A percentile compares a stretch with the other conserved stretches of the same genome.
These are phyloP conservation scores for Cordyceps cateniannulata DNA, from an alignment of 2,329 filamentous ascomycete genomes.

Conservation along the genomic window DNA sequence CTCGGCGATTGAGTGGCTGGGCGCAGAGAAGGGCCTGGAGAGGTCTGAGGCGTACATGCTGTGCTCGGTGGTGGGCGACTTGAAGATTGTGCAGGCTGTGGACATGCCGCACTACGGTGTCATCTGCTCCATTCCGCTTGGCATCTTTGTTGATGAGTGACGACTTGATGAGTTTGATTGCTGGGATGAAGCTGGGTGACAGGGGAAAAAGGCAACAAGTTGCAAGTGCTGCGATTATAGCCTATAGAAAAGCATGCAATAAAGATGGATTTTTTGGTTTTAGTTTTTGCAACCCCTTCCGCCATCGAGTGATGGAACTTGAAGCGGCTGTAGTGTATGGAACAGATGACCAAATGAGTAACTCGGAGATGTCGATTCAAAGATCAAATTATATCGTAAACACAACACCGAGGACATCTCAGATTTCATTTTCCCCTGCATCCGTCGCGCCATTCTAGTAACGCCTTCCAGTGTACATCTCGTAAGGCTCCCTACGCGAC, in stretches of 20 bases:
- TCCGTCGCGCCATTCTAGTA: neutral
- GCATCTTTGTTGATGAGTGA: constrained; percentile 32
- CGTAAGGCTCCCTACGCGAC: neutral
- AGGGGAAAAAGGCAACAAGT: neutral
- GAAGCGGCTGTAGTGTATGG: no score
- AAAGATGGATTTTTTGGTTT: no score
- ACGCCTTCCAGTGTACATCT: neutral
- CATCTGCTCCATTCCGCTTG: constrained; percentile 41
- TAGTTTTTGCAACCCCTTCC: no score
- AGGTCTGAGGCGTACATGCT: constrained; percentile 46
- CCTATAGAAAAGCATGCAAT: neutral
- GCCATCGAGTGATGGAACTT: no score
- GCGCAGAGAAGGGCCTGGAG: constrained; percentile 37
- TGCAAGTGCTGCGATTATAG: neutral
- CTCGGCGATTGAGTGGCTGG: constrained; percentile 42
- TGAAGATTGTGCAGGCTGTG: constrained; percentile 46
- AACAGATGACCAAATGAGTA: no score
- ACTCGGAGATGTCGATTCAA: no score
- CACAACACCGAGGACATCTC: neutral
- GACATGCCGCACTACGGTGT: constrained; percentile 49
- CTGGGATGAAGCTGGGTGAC: neutral
- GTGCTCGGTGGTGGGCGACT: constrained; percentile 40
- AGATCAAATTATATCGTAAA: neutral
- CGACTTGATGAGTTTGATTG: neutral
- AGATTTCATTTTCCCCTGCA: neutral